These are phyloP conservation scores for Cladorrhinum sp. DNA, from an alignment of 2,329 filamentous ascomycete genomes.

Conservation along the genomic window DNA sequence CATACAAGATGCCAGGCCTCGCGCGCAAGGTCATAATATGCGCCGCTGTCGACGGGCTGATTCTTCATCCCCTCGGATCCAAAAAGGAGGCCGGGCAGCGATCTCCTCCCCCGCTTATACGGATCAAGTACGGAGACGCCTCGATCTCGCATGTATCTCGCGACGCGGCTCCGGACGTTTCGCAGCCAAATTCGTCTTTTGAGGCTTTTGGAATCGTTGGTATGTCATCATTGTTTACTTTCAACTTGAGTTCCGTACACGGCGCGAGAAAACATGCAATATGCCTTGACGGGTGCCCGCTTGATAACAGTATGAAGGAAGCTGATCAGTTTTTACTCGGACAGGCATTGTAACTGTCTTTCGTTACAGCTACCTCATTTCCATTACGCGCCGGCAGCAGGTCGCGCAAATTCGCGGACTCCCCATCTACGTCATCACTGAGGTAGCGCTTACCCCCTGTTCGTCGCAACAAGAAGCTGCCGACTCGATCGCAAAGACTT, in stretches of 20 bases:
- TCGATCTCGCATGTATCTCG: conserved; percentile 43
- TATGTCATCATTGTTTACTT: conserved; percentile 31
- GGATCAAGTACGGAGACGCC: conserved; percentile 67
- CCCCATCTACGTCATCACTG: conserved; percentile 81
- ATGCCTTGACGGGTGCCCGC: neutral
- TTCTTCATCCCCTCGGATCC: conserved; percentile 70
- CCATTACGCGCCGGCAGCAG: conserved; percentile 81
- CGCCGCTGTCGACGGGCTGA: conserved; percentile 76
- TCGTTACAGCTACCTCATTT: conserved; percentile 76
- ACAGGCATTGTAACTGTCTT: conserved; percentile 81
- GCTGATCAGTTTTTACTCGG: conserved; percentile 16
- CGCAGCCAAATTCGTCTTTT: conserved; percentile 48
- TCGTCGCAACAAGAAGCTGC: conserved; percentile 71
- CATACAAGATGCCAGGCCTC: conserved; percentile 65
- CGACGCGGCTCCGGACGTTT: conserved; percentile 44
- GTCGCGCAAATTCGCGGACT: conserved; percentile 82
- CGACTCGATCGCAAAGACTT: conserved; percentile 64
- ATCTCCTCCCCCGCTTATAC: conserved; percentile 49
- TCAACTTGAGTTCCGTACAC: too few relatives aligned
- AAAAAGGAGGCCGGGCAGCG: conserved; percentile 49
- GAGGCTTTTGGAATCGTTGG: conserved; percentile 60
- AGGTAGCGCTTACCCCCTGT: conserved; percentile 87
- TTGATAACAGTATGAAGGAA: neutral
- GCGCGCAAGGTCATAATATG: conserved; percentile 77
- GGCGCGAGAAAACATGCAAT: too few relatives aligned